These are phyloP conservation scores for Lodderomyces orthopsilosis DNA, from an alignment of 1,139 yeast species.

Conservation along the genomic window DNA sequence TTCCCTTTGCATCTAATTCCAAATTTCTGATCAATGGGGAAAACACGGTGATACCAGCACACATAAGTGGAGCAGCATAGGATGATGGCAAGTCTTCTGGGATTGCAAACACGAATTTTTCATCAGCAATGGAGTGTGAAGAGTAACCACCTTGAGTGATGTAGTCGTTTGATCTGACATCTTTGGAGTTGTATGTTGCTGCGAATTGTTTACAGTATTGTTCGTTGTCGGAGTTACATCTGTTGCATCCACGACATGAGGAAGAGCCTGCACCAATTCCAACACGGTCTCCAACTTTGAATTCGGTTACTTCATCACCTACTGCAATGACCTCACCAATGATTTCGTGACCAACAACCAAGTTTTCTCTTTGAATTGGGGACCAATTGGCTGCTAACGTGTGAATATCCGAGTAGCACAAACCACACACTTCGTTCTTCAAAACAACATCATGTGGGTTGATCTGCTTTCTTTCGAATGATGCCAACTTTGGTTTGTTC, in stretches of 20 bases:
- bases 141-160: constrained; percentile 62
- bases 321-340: constrained; percentile 52
- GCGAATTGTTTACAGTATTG: constrained; percentile 47
- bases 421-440: constrained; percentile 51
- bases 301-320: constrained; percentile 45
- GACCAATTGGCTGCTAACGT: constrained; percentile 45
- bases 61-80: constrained; percentile 61
- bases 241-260: constrained; percentile 48
- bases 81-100: constrained; percentile 50
- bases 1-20: constrained; percentile 24
- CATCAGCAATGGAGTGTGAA: constrained; percentile 52
- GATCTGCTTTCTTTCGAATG: constrained; percentile 38
- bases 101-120: constrained; percentile 51
- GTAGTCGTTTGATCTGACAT: constrained; percentile 31
- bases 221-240: constrained; percentile 47
- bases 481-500: constrained; percentile 41
- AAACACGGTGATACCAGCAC: constrained; percentile 66
- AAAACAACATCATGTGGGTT: constrained; percentile 43
- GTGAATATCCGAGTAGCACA: constrained; percentile 62
- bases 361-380: constrained; percentile 27
- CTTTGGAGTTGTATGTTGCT: constrained; percentile 45
- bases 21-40: constrained; percentile 48
- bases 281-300: constrained; percentile 57
- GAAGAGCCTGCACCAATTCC: constrained; percentile 59
- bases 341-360: constrained; percentile 50